Evolutionary conservation across 108 stramenopile genomes (phyloP).

Genomic region (Cyclotella kingstonii): DNA sequence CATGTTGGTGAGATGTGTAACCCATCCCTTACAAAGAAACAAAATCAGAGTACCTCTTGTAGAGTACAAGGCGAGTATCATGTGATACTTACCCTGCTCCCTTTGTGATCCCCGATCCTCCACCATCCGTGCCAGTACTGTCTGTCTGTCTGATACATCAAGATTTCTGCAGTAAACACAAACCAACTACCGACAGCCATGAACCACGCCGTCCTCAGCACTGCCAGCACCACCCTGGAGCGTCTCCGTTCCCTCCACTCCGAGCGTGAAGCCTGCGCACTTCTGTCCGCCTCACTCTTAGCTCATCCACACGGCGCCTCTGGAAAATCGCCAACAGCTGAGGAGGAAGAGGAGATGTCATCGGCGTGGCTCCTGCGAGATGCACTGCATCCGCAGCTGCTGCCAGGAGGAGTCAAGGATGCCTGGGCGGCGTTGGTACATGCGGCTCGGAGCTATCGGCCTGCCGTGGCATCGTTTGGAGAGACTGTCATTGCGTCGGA

Average conservation of each 20-base stretch:
- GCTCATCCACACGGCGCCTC: conserved; percentile 33
- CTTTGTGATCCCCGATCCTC: too few species aligned
- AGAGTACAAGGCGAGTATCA: too few species aligned
- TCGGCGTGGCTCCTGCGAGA: conserved; percentile 19
- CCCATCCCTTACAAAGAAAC: too few species aligned
- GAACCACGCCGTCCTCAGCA: neutral
- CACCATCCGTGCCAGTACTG: too few species aligned
- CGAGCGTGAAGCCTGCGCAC: conserved; percentile 65
- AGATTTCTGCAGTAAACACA: too few species aligned
- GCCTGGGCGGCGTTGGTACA: conserved; percentile 58
- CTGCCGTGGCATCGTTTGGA: conserved; percentile 15
- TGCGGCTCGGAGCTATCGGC: conserved; percentile 5
- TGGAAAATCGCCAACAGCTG: neutral
- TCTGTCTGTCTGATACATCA: too few species aligned
- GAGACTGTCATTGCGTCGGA: conserved; percentile 5
- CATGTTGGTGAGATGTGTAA: too few species aligned
- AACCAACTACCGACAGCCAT: neutral
- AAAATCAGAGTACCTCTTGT: too few species aligned
- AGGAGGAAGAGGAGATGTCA: neutral
- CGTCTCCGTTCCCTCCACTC: conserved; percentile 56
- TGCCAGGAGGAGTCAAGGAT: conserved; percentile 72
- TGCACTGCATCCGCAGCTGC: conserved; percentile 29
- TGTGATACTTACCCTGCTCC: too few species aligned
- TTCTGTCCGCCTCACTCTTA: conserved; percentile 61
- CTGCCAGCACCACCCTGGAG: conserved; percentile 44